Base-by-base conservation (phyloP, 225 moss, liverwort and hornwort species). In the Rhytidiadelphus loreus region DNA sequence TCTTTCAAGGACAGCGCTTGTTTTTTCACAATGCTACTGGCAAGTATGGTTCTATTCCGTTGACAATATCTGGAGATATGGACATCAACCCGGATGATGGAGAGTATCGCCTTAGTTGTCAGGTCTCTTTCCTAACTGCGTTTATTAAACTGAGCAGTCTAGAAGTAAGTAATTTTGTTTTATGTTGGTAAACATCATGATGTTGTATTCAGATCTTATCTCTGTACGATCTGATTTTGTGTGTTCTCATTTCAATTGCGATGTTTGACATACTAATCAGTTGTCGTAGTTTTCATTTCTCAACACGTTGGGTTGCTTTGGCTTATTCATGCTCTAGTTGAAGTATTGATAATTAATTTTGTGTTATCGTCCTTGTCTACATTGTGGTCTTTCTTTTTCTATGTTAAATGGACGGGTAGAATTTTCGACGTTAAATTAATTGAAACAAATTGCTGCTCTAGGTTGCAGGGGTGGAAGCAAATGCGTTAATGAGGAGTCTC, bases 101-200 rank as follows among this genome's bases (percentile, higher is more conserved):
- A 89, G 99, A 99, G 86, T 99, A 97, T 93, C 99, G 99, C 81
- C 96, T 99, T 84, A 99, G 99, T 92, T 95, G 96, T 91, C 99
- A 99, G 99, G 97, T 97, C 59, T 91, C 75, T 82, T 82, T 88
- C 72, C 77, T 87, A 78, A 83, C 79, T 32, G 80, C n/a, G 43
- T 80, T 66, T 87, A 41, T 72, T 48, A 48, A 59, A 77, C 48
- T 50, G 41, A 70, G 37, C 37, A 88, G 41, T 90, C 24, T 48
- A 76, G 81, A 72, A 69, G 57, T 20, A 56, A 59, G 33, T 69
- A 63, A 48, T 60, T 56, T 80, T 80, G 62, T 86, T 84, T 68
- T 56, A n/a, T 89, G 52, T 73, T 87, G 71, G 11, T 65, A 18
- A 77, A 44, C 46, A 33, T 53, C 28, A 44, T 56, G 58, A 76